Evolutionary conservation across 306 rosid genomes (phyloP).

Genomic region (Cicer pinnatifidum): DNA sequence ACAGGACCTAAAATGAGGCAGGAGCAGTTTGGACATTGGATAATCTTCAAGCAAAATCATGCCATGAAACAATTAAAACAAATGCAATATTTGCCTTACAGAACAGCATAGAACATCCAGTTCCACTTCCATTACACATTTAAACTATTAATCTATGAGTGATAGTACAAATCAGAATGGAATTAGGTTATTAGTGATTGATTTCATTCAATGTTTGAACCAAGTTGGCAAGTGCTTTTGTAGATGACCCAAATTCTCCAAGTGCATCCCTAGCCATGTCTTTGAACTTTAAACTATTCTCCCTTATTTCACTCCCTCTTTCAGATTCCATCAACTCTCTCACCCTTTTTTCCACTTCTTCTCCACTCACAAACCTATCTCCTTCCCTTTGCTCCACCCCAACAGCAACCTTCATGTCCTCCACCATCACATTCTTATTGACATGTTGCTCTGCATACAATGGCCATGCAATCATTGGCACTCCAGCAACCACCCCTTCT

Average conservation of each 20-base stretch:
- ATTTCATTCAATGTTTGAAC: constrained; percentile 41
- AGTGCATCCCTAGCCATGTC: constrained; percentile 39
- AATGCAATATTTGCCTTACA: neutral
- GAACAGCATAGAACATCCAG: neutral
- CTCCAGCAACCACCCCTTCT: constrained; percentile 50
- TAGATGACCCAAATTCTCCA: constrained; percentile 42
- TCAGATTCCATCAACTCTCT: constrained; percentile 40
- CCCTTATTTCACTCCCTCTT: constrained; percentile 32
- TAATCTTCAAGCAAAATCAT: neutral
- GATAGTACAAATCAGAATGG: neutral
- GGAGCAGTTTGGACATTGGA: neutral
- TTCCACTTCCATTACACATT: neutral
- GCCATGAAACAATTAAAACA: neutral
- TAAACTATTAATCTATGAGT: neutral
- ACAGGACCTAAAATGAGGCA: no score
- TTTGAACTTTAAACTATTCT: constrained; percentile 26
- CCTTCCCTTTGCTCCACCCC: constrained; percentile 41
- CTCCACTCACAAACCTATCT: constrained; percentile 42
- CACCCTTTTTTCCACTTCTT: constrained; percentile 42
- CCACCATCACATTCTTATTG: constrained; percentile 47
- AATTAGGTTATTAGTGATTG: neutral
- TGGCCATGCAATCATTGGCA: constrained; percentile 53
- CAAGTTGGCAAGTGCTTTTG: constrained; percentile 39
- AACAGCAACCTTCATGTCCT: constrained; percentile 45
- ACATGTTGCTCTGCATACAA: constrained; percentile 50